phyloP scores from a whole-genome alignment of 441 rosid genomes.

The Metrosideros polymorpha region DNA sequence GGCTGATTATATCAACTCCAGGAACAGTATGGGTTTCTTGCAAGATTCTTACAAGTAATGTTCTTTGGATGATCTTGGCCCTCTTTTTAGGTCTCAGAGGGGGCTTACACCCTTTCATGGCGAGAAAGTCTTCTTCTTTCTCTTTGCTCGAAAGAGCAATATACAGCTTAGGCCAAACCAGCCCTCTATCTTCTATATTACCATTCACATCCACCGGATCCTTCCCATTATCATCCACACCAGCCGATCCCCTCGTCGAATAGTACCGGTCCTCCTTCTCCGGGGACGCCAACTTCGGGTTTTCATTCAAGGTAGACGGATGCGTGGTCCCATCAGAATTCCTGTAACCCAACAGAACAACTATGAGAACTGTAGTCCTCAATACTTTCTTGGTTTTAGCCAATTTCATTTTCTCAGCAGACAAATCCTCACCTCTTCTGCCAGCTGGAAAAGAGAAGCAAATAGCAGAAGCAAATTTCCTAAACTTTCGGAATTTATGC shows the following conservation, averaged over 20 bases:
- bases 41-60: conserved; percentile 39
- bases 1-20: background rate
- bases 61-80: conserved; percentile 58
- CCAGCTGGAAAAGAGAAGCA: background rate
- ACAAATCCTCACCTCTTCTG: background rate
- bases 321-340: conserved; percentile 36
- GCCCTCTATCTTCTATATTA: conserved; percentile 29
- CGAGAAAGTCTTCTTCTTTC: conserved; percentile 66
- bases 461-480: background rate
- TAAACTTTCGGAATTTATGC: background rate
- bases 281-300: conserved; percentile 28
- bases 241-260: conserved; percentile 40
- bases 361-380: background rate
- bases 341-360: conserved; percentile 20
- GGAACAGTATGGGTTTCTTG: background rate
- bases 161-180: conserved; percentile 54
- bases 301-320: conserved; percentile 20
- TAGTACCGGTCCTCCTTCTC: conserved; percentile 56
- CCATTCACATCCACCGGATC: conserved; percentile 17
- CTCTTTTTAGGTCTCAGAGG: conserved; percentile 75
- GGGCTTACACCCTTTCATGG: conserved; percentile 75
- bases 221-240: conserved; percentile 46
- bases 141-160: conserved; percentile 56
- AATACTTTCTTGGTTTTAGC: background rate
- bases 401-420: background rate